A percentile compares a stretch with the other conserved stretches of the same genome.
Conservation (phyloP, 768 basidiomycete species). For the Russula foetens region DNA sequence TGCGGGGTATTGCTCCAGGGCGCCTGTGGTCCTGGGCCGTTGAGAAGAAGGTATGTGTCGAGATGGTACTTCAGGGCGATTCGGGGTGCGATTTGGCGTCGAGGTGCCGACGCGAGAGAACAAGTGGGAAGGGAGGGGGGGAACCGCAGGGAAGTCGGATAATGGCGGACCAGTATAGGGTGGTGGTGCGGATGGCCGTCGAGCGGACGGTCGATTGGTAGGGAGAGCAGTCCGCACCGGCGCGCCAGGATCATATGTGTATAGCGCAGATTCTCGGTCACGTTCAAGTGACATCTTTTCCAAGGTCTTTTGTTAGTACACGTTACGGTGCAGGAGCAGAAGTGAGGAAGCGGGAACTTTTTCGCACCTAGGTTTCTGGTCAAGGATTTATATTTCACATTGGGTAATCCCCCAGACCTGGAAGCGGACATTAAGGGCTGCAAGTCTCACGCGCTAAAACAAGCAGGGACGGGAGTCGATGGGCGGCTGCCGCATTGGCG, state of each 20-base stretch:
- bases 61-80: background rate
- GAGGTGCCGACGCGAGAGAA: background rate
- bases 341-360: background rate
- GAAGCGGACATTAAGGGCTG: background rate
- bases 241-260: background rate
- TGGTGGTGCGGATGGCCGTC: background rate
- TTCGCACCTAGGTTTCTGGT: too few relatives aligned
- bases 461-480: background rate
- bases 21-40: background rate
- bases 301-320: background rate
- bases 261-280: background rate
- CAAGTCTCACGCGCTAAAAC: background rate
- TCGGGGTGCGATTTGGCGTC: background rate
- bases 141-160: background rate
- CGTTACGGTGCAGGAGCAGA: background rate
- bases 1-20: background rate
- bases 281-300: background rate
- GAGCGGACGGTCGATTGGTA: background rate
- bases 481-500: background rate
- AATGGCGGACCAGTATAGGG: background rate
- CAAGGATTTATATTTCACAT: background rate
- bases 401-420: background rate
- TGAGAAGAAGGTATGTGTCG: background rate
- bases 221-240: background rate
- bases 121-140: background rate